Evolutionary conservation across 2,329 filamentous ascomycete species (phyloP).

Genomic region (Akanthomyces lecanii): DNA sequence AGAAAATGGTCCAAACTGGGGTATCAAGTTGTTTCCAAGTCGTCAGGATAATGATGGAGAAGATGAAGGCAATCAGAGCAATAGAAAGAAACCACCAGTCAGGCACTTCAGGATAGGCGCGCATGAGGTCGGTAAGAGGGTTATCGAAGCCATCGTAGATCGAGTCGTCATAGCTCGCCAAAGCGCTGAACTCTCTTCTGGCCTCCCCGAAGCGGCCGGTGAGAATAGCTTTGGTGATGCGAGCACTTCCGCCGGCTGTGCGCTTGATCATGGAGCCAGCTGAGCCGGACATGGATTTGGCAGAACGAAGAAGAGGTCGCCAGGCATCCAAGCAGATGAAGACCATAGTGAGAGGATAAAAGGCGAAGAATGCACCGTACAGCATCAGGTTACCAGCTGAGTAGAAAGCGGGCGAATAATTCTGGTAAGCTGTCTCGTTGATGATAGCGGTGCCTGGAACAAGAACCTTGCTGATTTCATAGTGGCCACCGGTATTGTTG

Average conservation of each 20-base stretch:
- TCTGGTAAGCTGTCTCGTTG: constrained; percentile 32
- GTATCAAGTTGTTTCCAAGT: constrained; percentile 27
- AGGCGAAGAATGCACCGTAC: constrained; percentile 30
- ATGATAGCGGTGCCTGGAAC: constrained; percentile 28
- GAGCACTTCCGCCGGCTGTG: constrained; percentile 20
- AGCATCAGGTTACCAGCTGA: constrained; percentile 29
- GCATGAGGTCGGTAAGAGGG: constrained; percentile 40
- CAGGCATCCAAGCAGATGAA: constrained; percentile 34
- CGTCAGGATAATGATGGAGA: constrained; percentile 30
- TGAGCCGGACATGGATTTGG: not conserved
- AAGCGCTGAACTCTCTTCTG: constrained; percentile 30
- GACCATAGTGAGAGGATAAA: constrained; percentile 32
- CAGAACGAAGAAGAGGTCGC: constrained; percentile 15
- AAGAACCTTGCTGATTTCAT: constrained; percentile 42
- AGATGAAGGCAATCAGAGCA: constrained; percentile 26
- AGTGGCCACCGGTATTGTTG: constrained; percentile 39
- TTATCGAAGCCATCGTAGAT: constrained; percentile 42
- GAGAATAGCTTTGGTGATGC: constrained; percentile 24
- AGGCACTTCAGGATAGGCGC: constrained; percentile 41
- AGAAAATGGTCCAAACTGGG: constrained; percentile 29
- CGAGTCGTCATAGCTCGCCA: constrained; percentile 33
- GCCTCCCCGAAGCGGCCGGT: constrained; percentile 33
- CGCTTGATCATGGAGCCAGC: not conserved
- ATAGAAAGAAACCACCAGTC: constrained; percentile 41
- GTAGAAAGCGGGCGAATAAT: constrained; percentile 33